Evolutionary conservation across 805 yeast species (phyloP).

Genomic region (Saitoella complicata): DNA sequence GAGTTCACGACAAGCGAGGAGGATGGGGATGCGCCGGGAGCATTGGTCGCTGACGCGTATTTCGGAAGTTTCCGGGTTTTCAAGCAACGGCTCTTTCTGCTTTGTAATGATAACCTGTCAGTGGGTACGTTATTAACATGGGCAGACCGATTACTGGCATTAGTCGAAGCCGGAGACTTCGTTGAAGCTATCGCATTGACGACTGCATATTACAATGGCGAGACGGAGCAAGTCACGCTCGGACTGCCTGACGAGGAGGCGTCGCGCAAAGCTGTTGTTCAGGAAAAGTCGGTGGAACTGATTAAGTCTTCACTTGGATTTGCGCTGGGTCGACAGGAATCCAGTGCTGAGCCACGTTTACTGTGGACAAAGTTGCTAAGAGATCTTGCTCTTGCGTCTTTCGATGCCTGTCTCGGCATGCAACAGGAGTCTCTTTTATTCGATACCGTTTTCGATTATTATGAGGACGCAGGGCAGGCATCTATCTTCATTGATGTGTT

Average conservation of each 20-base stretch:
- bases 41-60: slow-evolving; percentile 21
- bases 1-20: slow-evolving; percentile 9
- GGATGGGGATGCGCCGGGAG: slow-evolving; percentile 15
- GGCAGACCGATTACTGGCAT: slow-evolving; percentile 44
- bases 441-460: slow-evolving; percentile 32
- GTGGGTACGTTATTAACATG: slow-evolving; percentile 49
- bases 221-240: slow-evolving; percentile 31
- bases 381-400: slow-evolving; percentile 22
- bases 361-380: too few species aligned
- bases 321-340: slow-evolving; percentile 20
- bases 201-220: slow-evolving; percentile 34
- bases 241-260: slow-evolving; percentile 38
- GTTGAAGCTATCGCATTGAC: slow-evolving; percentile 42
- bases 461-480: slow-evolving; percentile 21
- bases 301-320: slow-evolving; percentile 36
- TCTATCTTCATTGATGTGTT: slow-evolving; percentile 35
- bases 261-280: slow-evolving; percentile 33
- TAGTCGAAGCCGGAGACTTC: slow-evolving; percentile 34
- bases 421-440: slow-evolving; percentile 23
- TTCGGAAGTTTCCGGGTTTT: slow-evolving; percentile 24
- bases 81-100: slow-evolving; percentile 33
- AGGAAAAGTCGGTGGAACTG: slow-evolving; percentile 39
- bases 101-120: slow-evolving; percentile 25
- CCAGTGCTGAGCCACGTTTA: slow-evolving; percentile 6
- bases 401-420: slow-evolving; percentile 28